Base-by-base conservation (phyloP, 1,284 basidiomycete genomes). In the Phellopilus nigrolimitatus region DNA sequence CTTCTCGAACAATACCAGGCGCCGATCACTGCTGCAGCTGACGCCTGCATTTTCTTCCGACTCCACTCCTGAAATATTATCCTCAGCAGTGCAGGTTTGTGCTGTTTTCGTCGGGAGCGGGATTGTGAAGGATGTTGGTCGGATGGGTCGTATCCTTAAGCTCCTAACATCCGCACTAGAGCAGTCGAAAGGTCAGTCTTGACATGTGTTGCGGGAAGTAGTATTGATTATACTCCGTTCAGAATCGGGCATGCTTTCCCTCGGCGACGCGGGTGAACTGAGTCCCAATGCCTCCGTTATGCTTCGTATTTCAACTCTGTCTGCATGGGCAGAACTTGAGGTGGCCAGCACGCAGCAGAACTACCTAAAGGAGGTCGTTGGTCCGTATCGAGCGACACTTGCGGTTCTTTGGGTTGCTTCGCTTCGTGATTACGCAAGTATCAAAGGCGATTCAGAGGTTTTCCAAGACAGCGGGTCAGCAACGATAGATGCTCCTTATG, bases 1-100 rank as follows among this genome's bases (percentile, higher is more conserved):
- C 72, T 99, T 1, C 76, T 99, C n/a, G 95, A 99, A 64, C 97
- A 99, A 66, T 91, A 97, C 66, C 95, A 99, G 70, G 97, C 97
- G 0, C 95, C 97, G 0, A 97, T 99, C 54, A 95, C 95, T 1
- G 93, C 97, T 2, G 97, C 97, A n/a, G 0, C 76, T 99, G n/a
- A 99, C 95, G 0, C 95, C 97, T 0, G 95, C 95, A 0, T 99
- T 99, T 63, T 90, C 91, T 3, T 76, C 88, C 0, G 97, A 99
- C 64, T 92, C 94, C 0, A 93, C 94, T 0, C 95, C 95, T 0
- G 95, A 99, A 64, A 95, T 99, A 19, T 66, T 98, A 28, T 91
- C 95, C 0, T 84, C 88, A 12, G 95, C 95, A 0, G 84, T 99
- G 19, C 83, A 95, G 62, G 90, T 95, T 10, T 97, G 95, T 62